A percentile compares a stretch with the other conserved stretches of the same genome.
These are phyloP conservation scores for Eudorina sp. DNA, from an alignment of 139 green algal genomes.

Conservation along the genomic window DNA sequence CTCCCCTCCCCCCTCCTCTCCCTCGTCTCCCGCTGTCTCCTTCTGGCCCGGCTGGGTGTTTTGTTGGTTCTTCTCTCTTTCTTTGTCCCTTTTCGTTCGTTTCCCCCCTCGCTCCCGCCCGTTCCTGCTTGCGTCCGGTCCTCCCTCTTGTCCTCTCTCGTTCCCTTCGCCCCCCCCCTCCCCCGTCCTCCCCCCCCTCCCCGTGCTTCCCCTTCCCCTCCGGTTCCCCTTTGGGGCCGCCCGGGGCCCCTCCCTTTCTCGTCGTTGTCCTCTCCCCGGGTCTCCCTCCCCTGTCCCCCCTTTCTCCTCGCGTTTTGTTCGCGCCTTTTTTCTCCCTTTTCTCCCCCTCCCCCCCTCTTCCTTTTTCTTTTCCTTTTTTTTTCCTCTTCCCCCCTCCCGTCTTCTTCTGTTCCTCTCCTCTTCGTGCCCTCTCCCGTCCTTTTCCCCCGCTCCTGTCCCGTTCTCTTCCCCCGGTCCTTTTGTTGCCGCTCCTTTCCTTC, in stretches of 20 bases:
- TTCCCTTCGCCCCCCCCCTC: not conserved
- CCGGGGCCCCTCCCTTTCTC: not conserved
- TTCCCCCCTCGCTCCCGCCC: too few species aligned
- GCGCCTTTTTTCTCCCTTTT: not conserved
- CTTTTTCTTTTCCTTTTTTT: too few species aligned
- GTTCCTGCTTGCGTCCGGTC: too few species aligned
- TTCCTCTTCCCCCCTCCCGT: slow-evolving; percentile 8
- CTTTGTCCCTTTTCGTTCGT: too few species aligned
- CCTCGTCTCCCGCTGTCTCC: too few species aligned
- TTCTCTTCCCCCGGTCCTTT: not conserved
- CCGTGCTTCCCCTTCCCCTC: not conserved
- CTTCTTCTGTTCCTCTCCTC: slow-evolving; percentile 12
- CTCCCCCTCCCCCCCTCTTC: not conserved
- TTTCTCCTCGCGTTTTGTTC: not conserved
- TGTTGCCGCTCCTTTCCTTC: not conserved
- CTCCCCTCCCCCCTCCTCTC: too few species aligned
- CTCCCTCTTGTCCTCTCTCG: too few species aligned
- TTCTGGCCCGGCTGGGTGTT: too few species aligned
- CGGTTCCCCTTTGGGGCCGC: not conserved
- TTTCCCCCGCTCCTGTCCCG: not conserved
- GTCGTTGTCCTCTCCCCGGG: not conserved
- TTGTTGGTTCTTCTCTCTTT: too few species aligned
- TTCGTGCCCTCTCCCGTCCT: slow-evolving; percentile 3
- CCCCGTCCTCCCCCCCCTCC: not conserved
- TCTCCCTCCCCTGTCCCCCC: not conserved